These are phyloP conservation scores for Cetradonia linearis DNA, from an alignment of 495 filamentous ascomycete species.

Conservation along the genomic window DNA sequence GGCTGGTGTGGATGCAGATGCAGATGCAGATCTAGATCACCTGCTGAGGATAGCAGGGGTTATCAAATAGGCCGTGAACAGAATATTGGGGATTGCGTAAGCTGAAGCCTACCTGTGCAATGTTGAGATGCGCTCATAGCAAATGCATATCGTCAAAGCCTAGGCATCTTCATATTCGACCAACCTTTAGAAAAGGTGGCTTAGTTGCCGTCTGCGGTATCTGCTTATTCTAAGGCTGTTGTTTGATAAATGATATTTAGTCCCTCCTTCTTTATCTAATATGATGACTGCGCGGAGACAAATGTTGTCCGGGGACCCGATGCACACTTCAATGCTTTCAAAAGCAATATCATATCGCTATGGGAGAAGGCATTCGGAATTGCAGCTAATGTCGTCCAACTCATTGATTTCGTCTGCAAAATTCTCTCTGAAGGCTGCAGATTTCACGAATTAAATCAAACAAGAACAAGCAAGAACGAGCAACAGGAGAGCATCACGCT, in stretches of 20 bases:
- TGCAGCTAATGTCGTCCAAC: not conserved
- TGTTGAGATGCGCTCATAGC: not conserved
- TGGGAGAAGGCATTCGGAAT: constrained; percentile 4
- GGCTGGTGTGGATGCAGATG: not conserved
- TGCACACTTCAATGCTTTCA: too few species aligned
- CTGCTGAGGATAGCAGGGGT: constrained; percentile 10
- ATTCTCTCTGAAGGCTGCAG: not conserved
- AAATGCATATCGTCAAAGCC: not conserved
- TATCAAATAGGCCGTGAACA: not conserved
- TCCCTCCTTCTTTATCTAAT: too few species aligned
- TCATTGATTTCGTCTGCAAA: not conserved
- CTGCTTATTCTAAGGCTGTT: not conserved
- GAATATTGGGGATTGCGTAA: not conserved
- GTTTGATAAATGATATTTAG: not conserved
- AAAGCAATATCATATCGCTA: too few species aligned
- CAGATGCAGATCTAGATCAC: constrained; percentile 1
- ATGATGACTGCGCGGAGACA: too few species aligned
- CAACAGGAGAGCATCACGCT: not conserved
- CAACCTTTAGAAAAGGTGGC: not conserved
- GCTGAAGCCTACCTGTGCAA: not conserved
- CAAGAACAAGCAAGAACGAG: not conserved
- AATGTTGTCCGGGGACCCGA: too few species aligned
- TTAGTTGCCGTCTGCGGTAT: not conserved
- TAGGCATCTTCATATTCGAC: not conserved
- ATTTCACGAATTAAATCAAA: not conserved